A percentile compares a stretch with the other conserved stretches of the same genome.
phyloP scores from a whole-genome alignment of 2,329 filamentous ascomycete genomes.

The Trichoderma afroharzianum region DNA sequence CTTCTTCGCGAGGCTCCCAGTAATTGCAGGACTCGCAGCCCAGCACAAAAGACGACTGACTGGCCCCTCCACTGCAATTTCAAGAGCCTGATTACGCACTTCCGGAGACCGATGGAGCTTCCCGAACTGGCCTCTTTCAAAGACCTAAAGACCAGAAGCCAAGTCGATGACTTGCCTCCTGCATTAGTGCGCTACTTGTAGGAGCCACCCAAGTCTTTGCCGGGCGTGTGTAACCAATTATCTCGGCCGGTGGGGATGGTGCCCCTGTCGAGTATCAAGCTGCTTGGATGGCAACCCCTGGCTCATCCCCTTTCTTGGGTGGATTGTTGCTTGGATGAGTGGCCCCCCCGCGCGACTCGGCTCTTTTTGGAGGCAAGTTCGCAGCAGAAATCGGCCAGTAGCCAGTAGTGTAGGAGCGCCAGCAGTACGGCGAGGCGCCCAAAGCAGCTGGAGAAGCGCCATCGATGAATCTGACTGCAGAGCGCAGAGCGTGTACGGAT shows the following conservation, averaged over 20 bases:
- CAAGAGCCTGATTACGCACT: neutral
- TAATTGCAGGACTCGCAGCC: constrained; percentile 7
- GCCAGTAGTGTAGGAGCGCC: neutral
- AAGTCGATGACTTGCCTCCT: constrained; percentile 15
- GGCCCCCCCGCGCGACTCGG: constrained; percentile 1
- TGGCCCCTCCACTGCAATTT: constrained; percentile 15
- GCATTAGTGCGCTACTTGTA: constrained; percentile 14
- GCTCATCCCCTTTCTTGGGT: constrained; percentile 16
- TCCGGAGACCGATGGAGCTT: constrained; percentile 4
- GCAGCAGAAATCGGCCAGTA: constrained; percentile 1
- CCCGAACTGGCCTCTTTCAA: neutral
- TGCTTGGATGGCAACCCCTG: constrained; percentile 9
- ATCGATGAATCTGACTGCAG: neutral
- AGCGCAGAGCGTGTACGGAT: neutral
- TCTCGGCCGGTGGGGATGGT: constrained; percentile 7
- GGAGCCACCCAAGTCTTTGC: neutral
- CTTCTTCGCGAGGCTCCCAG: neutral
- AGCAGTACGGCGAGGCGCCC: neutral
- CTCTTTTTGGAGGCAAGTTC: constrained; percentile 1
- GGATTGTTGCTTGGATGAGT: neutral
- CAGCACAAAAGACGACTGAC: neutral
- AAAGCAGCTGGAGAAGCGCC: neutral
- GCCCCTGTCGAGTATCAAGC: constrained; percentile 9
- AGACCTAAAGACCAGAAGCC: neutral
- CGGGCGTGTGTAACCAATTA: constrained; percentile 6